A percentile compares a stretch with the other conserved stretches of the same genome.
Conservation (phyloP, 1,284 basidiomycete genomes). For the Moesziomyces antarcticus region DNA sequence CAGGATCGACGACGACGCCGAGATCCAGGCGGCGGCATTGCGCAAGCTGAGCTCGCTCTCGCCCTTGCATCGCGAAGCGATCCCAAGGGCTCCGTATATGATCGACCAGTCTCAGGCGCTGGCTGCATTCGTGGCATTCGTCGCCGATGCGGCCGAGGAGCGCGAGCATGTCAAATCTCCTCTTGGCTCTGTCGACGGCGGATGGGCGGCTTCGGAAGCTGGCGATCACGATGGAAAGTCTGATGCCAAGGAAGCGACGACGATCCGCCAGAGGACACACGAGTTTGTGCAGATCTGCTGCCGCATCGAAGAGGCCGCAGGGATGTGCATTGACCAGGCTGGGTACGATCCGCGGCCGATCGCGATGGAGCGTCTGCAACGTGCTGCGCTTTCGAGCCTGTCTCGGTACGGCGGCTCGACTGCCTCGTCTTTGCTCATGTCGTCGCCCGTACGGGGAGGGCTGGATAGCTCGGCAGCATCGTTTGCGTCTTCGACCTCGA, state of each 20-base stretch:
- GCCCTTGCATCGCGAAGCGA: constrained; percentile 51
- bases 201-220: not conserved
- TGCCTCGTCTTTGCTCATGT: not conserved
- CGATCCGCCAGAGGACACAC: constrained; percentile 24
- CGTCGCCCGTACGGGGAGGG: not conserved
- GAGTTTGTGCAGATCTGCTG: constrained; percentile 52
- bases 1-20: constrained; percentile 48
- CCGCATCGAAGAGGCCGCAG: constrained; percentile 53
- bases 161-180: constrained; percentile 2
- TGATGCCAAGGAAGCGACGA: constrained; percentile 5
- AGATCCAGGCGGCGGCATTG: constrained; percentile 35
- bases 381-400: constrained; percentile 1
- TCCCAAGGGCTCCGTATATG: constrained; percentile 49
- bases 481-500: constrained; percentile 16
- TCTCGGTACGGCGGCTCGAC: not conserved
- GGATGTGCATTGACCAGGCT: constrained; percentile 51
- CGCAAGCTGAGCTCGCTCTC: constrained; percentile 21
- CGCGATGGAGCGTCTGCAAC: constrained; percentile 25
- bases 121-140: constrained; percentile 49
- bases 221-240: not conserved
- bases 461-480: constrained; percentile 8
- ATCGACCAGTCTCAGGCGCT: constrained; percentile 53
- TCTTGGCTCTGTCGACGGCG: not conserved
- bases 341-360: constrained; percentile 52
- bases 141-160: constrained; percentile 41